A percentile compares a stretch with the other conserved stretches of the same genome.
phyloP scores from a whole-genome alignment of 495 filamentous ascomycete genomes.

The Trichocladium antarcticum region DNA sequence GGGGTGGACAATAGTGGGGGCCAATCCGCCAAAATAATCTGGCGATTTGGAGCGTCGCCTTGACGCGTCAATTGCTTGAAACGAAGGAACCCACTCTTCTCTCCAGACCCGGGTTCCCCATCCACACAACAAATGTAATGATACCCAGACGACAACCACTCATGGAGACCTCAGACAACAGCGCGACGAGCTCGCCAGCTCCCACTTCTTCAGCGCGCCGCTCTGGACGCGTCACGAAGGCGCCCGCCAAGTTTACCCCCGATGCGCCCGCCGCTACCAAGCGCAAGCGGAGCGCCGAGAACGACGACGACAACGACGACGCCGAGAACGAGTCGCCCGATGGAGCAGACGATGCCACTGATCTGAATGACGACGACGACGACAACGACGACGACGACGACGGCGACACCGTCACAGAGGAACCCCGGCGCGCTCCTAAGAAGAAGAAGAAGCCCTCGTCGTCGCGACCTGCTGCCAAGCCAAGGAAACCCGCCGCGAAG shows the following conservation, averaged over 20 bases:
- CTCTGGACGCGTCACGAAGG: slow-evolving; percentile 70
- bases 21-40: slow-evolving; percentile 26
- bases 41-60: slow-evolving; percentile 14
- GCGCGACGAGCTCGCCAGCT: slow-evolving; percentile 43
- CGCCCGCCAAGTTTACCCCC: slow-evolving; percentile 54
- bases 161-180: slow-evolving; percentile 47
- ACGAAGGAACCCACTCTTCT: slow-evolving; percentile 3
- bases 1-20: slow-evolving; percentile 5
- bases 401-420: slow-evolving; percentile 35
- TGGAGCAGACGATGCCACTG: slow-evolving; percentile 38
- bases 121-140: slow-evolving; percentile 27
- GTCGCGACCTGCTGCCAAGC: slow-evolving; percentile 28
- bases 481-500: slow-evolving; percentile 55
- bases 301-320: slow-evolving; percentile 38
- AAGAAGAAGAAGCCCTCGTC: slow-evolving; percentile 26
- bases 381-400: slow-evolving; percentile 35
- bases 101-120: slow-evolving; percentile 2
- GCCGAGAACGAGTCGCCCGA: slow-evolving; percentile 47
- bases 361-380: slow-evolving; percentile 16
- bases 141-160: slow-evolving; percentile 24
- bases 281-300: slow-evolving; percentile 44
- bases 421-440: slow-evolving; percentile 21
- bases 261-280: slow-evolving; percentile 37
- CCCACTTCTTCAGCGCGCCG: slow-evolving; percentile 48
- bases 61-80: slow-evolving; percentile 28